Percentiles rank a stretch among this genome's conserved stretches.
Evolutionary conservation across 495 filamentous ascomycete genomes (phyloP).

Genomic region (Geoglossum glabrum): DNA sequence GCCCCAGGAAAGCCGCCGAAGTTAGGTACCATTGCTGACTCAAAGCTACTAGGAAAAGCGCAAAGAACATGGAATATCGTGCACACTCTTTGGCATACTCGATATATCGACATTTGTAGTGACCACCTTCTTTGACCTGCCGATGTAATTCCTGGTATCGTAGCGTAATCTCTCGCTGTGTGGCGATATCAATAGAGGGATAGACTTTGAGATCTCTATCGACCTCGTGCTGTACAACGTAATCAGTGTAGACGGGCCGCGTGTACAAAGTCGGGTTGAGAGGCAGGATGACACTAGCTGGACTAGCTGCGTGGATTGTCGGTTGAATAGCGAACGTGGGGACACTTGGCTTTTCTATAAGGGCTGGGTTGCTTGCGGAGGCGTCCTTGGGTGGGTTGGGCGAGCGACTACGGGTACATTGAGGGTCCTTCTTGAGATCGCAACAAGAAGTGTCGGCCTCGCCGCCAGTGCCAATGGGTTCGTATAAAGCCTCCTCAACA

Average conservation of each 20-base stretch:
- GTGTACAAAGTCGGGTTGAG: background rate
- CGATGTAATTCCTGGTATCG: conserved; percentile 25
- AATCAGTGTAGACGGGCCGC: background rate
- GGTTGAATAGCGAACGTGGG: background rate
- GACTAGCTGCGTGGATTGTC: background rate
- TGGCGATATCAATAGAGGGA: conserved; percentile 22
- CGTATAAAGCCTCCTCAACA: background rate
- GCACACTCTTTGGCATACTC: conserved; percentile 26
- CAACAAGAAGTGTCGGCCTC: background rate
- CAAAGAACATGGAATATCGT: conserved; percentile 22
- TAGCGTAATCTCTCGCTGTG: conserved; percentile 22
- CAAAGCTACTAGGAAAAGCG: conserved; percentile 17
- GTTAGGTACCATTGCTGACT: conserved; percentile 22
- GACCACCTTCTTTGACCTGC: conserved; percentile 19
- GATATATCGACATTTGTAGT: conserved; percentile 23
- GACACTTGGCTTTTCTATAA: background rate
- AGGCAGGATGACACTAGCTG: background rate
- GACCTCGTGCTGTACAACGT: conserved; percentile 19
- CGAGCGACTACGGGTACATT: background rate
- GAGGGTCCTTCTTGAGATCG: background rate
- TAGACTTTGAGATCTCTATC: conserved; percentile 17
- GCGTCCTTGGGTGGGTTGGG: background rate
- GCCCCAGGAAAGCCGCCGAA: conserved; percentile 25
- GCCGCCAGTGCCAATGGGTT: background rate
- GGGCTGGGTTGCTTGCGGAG: background rate